A percentile compares a stretch with the other conserved stretches of the same genome.
These are phyloP conservation scores for Epichloe scottii DNA, from an alignment of 2,329 filamentous ascomycete genomes.

Conservation along the genomic window DNA sequence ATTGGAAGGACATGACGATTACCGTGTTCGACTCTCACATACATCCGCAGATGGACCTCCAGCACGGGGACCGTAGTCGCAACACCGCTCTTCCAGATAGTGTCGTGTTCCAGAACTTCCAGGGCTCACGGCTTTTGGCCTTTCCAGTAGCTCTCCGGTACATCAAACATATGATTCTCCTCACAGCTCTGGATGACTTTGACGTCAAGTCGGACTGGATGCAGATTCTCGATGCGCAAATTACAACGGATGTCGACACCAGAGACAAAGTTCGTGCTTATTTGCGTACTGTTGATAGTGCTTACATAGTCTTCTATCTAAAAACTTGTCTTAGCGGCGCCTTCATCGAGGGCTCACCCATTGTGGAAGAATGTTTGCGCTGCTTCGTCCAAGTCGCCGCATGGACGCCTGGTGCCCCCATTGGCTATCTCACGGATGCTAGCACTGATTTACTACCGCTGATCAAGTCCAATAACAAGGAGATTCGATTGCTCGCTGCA, in stretches of 20 bases:
- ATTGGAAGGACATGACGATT: conserved; percentile 38
- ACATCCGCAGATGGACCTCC: conserved; percentile 5
- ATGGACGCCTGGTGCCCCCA: conserved; percentile 34
- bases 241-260: conserved; percentile 56
- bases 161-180: conserved; percentile 41
- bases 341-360: conserved; percentile 27
- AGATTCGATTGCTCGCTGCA: conserved; percentile 53
- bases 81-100: conserved; percentile 3
- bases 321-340: conserved; percentile 46
- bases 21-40: conserved; percentile 35
- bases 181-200: conserved; percentile 35
- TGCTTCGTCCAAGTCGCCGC: conserved; percentile 42
- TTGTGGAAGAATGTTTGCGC: conserved; percentile 35
- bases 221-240: conserved; percentile 58
- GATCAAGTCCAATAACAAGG: conserved; percentile 59
- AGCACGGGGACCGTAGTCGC: not conserved
- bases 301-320: conserved; percentile 32
- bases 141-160: conserved; percentile 61
- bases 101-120: conserved; percentile 32
- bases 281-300: conserved; percentile 28
- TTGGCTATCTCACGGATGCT: conserved; percentile 36
- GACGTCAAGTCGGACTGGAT: conserved; percentile 75
- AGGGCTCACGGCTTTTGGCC: conserved; percentile 35
- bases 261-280: conserved; percentile 46
- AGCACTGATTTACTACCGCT: conserved; percentile 42